These are phyloP conservation scores for Aspergillus sp. DNA, from an alignment of 2,329 filamentous ascomycete species.

Conservation along the genomic window DNA sequence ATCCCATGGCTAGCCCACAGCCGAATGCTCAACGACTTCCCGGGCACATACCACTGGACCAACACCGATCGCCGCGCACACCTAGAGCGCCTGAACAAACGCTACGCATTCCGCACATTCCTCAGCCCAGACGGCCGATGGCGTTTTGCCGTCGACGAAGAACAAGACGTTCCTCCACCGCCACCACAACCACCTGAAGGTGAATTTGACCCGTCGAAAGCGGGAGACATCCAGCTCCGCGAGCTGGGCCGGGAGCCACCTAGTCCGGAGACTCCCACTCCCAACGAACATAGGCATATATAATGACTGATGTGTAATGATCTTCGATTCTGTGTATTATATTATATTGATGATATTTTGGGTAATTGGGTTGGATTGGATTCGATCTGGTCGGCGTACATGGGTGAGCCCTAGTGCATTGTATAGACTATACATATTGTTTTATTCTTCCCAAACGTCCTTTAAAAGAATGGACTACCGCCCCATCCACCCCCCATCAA, in stretches of 20 bases:
- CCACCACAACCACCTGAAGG: background rate
- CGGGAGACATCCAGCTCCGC: slow-evolving; percentile 3
- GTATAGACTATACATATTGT: too few species aligned
- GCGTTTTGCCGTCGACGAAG: slow-evolving; percentile 29
- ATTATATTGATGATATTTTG: background rate
- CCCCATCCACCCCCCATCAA: slow-evolving; percentile 93
- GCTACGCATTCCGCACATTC: slow-evolving; percentile 28
- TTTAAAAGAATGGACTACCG: slow-evolving; percentile 43
- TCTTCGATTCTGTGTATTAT: background rate
- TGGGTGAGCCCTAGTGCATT: background rate
- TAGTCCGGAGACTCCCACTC: too few species aligned
- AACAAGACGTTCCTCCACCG: slow-evolving; percentile 8
- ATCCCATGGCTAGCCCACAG: slow-evolving; percentile 30
- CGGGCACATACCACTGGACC: slow-evolving; percentile 23
- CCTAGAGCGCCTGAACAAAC: slow-evolving; percentile 20
- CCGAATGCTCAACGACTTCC: slow-evolving; percentile 26
- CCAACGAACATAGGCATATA: background rate
- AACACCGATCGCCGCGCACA: slow-evolving; percentile 21
- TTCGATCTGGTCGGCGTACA: background rate
- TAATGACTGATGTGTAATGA: background rate
- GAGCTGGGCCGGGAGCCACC: background rate
- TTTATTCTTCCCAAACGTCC: too few species aligned
- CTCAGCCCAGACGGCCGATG: slow-evolving; percentile 20
- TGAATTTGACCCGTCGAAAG: slow-evolving; percentile 1
- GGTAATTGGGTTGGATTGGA: background rate